Evolutionary conservation across 768 basidiomycete species (phyloP).

Genomic region (Lactarius pseudohatsudake): DNA sequence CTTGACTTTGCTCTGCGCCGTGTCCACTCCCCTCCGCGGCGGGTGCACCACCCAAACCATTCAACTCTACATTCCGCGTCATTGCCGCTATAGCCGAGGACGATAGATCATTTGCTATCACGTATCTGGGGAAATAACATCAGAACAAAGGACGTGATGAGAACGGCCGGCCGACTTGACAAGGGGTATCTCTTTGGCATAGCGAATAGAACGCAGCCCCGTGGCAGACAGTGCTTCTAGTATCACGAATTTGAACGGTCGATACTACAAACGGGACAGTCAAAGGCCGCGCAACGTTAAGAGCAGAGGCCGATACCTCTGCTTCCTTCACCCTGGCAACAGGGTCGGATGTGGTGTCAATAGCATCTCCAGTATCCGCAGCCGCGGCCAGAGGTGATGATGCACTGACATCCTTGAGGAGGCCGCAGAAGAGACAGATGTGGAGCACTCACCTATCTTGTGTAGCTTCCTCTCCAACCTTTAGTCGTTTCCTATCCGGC

Average conservation of each 20-base stretch:
- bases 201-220: constrained; percentile 92
- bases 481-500: constrained; percentile 30
- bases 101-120: constrained; percentile 94
- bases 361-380: background rate
- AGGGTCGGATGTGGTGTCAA: background rate
- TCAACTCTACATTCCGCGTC: constrained; percentile 79
- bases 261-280: constrained; percentile 41
- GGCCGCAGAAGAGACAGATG: background rate
- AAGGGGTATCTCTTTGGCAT: constrained; percentile 94
- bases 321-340: constrained; percentile 10
- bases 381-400: constrained; percentile 9
- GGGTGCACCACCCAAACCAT: constrained; percentile 54
- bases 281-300: background rate
- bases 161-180: constrained; percentile 58
- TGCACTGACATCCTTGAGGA: constrained; percentile 15
- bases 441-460: constrained; percentile 9
- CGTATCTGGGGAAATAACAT: constrained; percentile 46
- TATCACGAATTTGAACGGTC: constrained; percentile 67
- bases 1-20: constrained; percentile 34
- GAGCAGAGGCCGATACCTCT: constrained; percentile 16
- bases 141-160: background rate
- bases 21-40: constrained; percentile 24
- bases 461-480: constrained; percentile 13
- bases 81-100: constrained; percentile 82
- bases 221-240: constrained; percentile 96